Conservation (phyloP, 2,329 filamentous ascomycete genomes). For the Aspergillus flavus region DNA sequence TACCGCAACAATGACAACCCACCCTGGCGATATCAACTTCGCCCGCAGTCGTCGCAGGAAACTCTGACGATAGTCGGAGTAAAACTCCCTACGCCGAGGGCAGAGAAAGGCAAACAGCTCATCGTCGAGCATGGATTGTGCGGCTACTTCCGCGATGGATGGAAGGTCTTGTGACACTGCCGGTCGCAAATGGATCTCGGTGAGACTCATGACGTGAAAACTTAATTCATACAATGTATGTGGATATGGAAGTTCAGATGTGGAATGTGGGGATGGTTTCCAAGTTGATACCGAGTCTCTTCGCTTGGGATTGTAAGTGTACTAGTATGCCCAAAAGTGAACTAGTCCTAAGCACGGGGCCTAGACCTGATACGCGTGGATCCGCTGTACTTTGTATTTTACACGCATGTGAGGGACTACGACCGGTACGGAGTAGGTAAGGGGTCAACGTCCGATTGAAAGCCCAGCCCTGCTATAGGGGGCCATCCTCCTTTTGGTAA, state of each 20-base stretch:
- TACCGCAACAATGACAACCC: slow-evolving; percentile 15
- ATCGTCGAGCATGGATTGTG: slow-evolving; percentile 19
- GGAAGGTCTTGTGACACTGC: slow-evolving; percentile 14
- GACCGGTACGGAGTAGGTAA: neutral
- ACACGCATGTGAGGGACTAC: neutral
- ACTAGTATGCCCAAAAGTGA: neutral
- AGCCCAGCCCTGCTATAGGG: no score
- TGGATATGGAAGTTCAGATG: neutral
- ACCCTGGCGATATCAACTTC: slow-evolving; percentile 8
- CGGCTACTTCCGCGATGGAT: slow-evolving; percentile 16
- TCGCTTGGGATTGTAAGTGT: neutral
- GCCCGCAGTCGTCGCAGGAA: slow-evolving; percentile 15
- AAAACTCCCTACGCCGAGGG: slow-evolving; percentile 10
- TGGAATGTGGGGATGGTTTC: neutral
- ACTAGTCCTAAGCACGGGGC: neutral
- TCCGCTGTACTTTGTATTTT: neutral
- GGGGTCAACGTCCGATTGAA: no score
- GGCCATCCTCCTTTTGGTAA: neutral
- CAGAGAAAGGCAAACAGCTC: slow-evolving; percentile 18
- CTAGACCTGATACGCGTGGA: neutral
- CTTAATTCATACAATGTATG: neutral
- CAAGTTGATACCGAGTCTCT: neutral
- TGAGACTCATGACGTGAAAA: neutral
- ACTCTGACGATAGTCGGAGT: slow-evolving; percentile 14
- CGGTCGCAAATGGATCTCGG: slow-evolving; percentile 9